These are phyloP conservation scores for Exophiala alcalophila DNA, from an alignment of 2,329 filamentous ascomycete genomes.

Conservation along the genomic window DNA sequence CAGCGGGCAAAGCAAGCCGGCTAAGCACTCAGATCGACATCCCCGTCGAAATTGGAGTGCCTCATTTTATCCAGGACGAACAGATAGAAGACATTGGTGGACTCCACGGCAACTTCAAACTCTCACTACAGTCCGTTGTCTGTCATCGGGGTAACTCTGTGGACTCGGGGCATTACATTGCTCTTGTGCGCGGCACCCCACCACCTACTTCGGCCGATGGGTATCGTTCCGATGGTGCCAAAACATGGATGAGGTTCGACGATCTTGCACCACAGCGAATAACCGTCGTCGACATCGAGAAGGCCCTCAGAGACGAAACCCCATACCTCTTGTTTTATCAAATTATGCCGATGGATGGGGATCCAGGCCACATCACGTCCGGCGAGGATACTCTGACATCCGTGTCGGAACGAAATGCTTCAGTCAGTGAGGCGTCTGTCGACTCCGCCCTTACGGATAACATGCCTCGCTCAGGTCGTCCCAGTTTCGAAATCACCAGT, in stretches of 20 bases:
- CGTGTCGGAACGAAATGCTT: conserved; percentile 26
- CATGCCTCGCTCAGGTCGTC: conserved; percentile 32
- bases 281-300: conserved; percentile 70
- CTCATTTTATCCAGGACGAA: conserved; percentile 85
- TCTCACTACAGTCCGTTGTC: conserved; percentile 85
- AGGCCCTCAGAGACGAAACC: conserved; percentile 78
- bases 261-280: conserved; percentile 75
- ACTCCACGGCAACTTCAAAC: conserved; percentile 84
- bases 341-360: conserved; percentile 79
- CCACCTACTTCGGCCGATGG: conserved; percentile 35
- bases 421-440: conserved; percentile 20
- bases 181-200: conserved; percentile 72
- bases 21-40: conserved; percentile 88
- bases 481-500: conserved; percentile 40
- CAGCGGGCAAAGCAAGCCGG: conserved; percentile 65
- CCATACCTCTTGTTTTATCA: conserved; percentile 96
- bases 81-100: conserved; percentile 63
- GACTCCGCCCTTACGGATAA: conserved; percentile 17
- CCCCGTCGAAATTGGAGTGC: conserved; percentile 75
- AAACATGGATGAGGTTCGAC: conserved; percentile 88
- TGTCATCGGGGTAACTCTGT: conserved; percentile 86
- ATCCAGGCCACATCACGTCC: conserved; percentile 41
- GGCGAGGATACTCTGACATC: conserved; percentile 35
- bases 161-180: conserved; percentile 86
- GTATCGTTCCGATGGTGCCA: conserved; percentile 56